phyloP scores from a whole-genome alignment of 352 stramenopile species.

The Lagenidium giganteum region DNA sequence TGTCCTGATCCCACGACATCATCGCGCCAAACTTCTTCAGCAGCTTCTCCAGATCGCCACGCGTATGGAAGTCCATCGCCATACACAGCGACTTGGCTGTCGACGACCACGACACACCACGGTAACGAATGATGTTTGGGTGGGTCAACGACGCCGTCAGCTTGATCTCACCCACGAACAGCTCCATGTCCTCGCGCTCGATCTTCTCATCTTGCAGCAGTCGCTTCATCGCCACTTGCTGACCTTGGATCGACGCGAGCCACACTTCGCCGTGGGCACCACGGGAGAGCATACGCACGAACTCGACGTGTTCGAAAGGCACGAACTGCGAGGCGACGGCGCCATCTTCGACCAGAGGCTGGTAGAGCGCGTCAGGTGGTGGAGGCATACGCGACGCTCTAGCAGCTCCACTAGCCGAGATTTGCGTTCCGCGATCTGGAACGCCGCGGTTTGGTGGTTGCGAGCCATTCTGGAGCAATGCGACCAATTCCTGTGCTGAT shows the following conservation, averaged over 20 bases:
- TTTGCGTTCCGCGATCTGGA: no score
- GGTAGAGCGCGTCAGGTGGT: no score
- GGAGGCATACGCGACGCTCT: no score
- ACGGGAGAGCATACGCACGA: slow-evolving; percentile 62
- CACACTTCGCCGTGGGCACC: slow-evolving; percentile 79
- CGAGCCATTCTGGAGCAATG: no score
- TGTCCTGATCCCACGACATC: slow-evolving; percentile 54
- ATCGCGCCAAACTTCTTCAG: slow-evolving; percentile 30
- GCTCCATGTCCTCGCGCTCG: slow-evolving; percentile 53
- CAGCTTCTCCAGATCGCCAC: slow-evolving; percentile 58
- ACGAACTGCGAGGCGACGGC: no score
- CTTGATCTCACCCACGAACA: slow-evolving; percentile 79
- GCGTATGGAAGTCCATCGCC: slow-evolving; percentile 76
- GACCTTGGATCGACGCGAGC: slow-evolving; percentile 63
- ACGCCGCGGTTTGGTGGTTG: no score
- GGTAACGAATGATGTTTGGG: slow-evolving; percentile 76
- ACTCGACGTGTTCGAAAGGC: slow-evolving; percentile 69
- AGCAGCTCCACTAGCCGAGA: no score
- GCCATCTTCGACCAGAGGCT: no score
- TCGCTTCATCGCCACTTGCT: slow-evolving; percentile 77
- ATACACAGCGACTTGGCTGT: slow-evolving; percentile 58
- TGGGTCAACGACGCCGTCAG: slow-evolving; percentile 74
- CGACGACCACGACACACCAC: slow-evolving; percentile 75
- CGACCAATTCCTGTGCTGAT: no score
- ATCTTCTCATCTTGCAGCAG: slow-evolving; percentile 58